Conservation (phyloP, 2,329 filamentous ascomycete species). For the Colletotrichum sp. region DNA sequence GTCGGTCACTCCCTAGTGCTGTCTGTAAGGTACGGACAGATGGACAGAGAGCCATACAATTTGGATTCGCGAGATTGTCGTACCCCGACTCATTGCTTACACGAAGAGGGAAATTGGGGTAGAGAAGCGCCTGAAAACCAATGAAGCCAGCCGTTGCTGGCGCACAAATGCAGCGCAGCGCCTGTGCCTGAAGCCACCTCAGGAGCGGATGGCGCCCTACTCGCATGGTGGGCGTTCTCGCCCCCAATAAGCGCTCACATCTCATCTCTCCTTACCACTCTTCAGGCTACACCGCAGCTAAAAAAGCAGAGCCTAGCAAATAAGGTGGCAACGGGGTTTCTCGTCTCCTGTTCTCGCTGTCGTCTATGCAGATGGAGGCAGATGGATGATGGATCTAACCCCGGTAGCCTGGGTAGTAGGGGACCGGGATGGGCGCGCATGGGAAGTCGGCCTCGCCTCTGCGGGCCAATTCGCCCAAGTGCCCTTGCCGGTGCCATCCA, state of each 20-base stretch:
- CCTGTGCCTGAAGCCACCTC: neutral
- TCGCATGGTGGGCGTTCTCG: neutral
- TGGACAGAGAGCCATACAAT: neutral
- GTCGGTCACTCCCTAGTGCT: neutral
- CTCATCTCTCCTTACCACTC: neutral
- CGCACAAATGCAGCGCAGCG: neutral
- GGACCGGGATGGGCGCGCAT: neutral
- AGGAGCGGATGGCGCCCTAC: neutral
- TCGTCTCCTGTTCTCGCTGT: neutral
- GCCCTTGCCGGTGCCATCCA: slow-evolving; percentile 12
- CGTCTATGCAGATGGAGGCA: slow-evolving; percentile 3
- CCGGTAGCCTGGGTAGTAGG: neutral
- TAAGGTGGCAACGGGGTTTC: slow-evolving; percentile 13
- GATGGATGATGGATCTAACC: slow-evolving; percentile 3
- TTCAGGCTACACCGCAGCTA: neutral
- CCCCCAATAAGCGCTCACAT: slow-evolving; percentile 11
- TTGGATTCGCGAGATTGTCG: neutral
- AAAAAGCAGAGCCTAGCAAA: neutral
- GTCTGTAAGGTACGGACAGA: neutral
- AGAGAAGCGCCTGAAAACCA: neutral
- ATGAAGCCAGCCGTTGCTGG: neutral
- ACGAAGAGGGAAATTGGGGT: neutral
- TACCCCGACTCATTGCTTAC: slow-evolving; percentile 1
- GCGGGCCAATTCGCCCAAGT: slow-evolving; percentile 9
- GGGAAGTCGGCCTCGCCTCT: slow-evolving; percentile 1